Evolutionary conservation across 208 protist genomes (phyloP), one percentile per base, ranked within the genome.

Genomic region (Acanthamoeba triangularis): DNA sequence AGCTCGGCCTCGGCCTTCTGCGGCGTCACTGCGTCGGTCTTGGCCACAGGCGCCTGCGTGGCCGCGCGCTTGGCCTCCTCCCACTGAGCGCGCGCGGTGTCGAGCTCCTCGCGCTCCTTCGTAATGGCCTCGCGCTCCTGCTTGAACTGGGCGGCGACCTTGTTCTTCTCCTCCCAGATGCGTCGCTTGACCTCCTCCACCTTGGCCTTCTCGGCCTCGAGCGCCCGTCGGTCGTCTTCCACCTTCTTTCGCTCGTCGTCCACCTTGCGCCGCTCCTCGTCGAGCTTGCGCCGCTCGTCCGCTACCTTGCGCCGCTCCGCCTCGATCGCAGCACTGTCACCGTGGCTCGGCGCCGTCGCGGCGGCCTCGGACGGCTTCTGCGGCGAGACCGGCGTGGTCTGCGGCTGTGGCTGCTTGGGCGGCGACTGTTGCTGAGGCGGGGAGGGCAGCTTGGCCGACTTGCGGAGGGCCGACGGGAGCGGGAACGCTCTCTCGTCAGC

Each of bases 101-200:
- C 78, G 16, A 87, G 47, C 30, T 87, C 47, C 25, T 49, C 47
- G 78, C 78, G 78, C 49, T 52, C 78, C 47, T 35, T n/a, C 13
- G 35, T 59, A 4, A 87, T 37, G 13, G 54, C 78, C 44, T 49
- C 78, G 47, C 78, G 78, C 78, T 87, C 78, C 78, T 87, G 78
- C 30, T 59, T 49, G 49, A 87, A 87, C 78, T 87, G 78, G n/a
- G 78, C 78, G 20, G 78, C 78, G 78, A 87, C 44, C 35, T 59
- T 52, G 78, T 87, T 87, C 78, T 87, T 87, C 23, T 87, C 78
- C 47, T 87, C 78, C 78, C 78, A 87, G 47, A 87, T 87, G 47
- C 78, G 78, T 3, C 30, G 18, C 44, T 87, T 87, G 25, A 87
- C 78, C 16, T 87, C 78, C 47, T 87, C 78, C 47, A 87, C 78